Base-by-base conservation (phyloP, 768 basidiomycete species). In the Neoboletus brunneissimus region DNA sequence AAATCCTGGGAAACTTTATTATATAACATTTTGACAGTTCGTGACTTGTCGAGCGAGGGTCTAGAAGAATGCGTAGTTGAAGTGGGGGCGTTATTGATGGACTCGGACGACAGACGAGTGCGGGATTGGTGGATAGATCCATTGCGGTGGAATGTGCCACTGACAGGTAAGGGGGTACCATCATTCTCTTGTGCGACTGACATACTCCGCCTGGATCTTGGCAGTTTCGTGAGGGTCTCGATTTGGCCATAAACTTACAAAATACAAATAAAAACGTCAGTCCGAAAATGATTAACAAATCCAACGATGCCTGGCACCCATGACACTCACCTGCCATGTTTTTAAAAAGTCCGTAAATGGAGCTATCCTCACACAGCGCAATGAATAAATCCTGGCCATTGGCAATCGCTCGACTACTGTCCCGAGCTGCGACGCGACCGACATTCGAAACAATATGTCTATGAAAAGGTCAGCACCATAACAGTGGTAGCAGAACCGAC, bases 321-420 rank as follows among this genome's bases (percentile, higher is more conserved):
- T 20, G 22, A 27, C 2, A 50, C 80, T 61, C 61, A 91, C 94
- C 89, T 76, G 89, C 83, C 89, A 95, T 90, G 23, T 81, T 79
- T 73, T 85, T 91, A 75, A 95, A 94, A 56, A 90, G 79, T 27
- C 81, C 82, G 74, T 93, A 97, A 47, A 96, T 82, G 47, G 85
- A 78, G 62, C 91, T 87, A 72, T 97, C 95, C 73, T 97, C 95
- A 58, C 91, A 94, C 16, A 97, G 77, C 1, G 93, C 93, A 18
- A 86, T 79, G 69, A 93, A 94, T 44, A 98, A 75, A 70, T 97
- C 94, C 57, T 90, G 85, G 10, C 83, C 77, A 11, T 84, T 86
- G 23, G 94, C 94, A 23, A 75, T 76, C 4, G 87, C 81, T 48
- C 88, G 83, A 65, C 88, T 88, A 61, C 92, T 91, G 71, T 95